Evolutionary conservation across 441 rosid species (phyloP), one percentile per base, ranked within the genome.

Genomic region (Arabidopsis hybrid): DNA sequence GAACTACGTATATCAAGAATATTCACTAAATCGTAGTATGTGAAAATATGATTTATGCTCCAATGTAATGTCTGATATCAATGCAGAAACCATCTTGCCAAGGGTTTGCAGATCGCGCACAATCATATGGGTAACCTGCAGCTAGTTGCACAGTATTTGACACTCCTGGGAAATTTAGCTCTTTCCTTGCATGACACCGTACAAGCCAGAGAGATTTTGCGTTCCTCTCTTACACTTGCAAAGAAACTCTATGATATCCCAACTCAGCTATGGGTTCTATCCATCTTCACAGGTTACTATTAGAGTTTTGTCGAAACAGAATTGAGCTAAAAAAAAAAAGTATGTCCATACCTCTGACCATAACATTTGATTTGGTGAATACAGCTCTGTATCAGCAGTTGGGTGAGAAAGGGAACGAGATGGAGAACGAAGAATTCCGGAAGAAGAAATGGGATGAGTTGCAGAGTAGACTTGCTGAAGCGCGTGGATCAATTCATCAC

Each of bases 91-190:
- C 89, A 88, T 53, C 86, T 92, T 78, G 99, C 98, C 70, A 89
- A 90, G 82, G 99, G 99, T 57, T 82, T 95, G 85, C 98, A 95
- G 84, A 84, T 91, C 56, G 93, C 98, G 46, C 97, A 92, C 78
- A 83, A 79, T 80, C 88, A 90, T 75, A 83, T 91, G 93, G 96
- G 98, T 60, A 92, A 95, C 85, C 96, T 95, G 82, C 99, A 95
- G 84, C 97, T 92, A 64, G 93, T 92, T 79, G 77, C 99, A 6
- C 99, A 95, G 81, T 92, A 88, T 78, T 79, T 95, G 86, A 91
- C 97, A 55, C 83, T 92, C 78, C 89, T 95, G 50, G 99, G 99
- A 58, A 90, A 86, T 77, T 80, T 95, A 78, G 99, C 97, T 71
- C 95, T 95, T 76, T 90, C 92, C 53, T 74, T 95, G 73, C 98